Evolutionary conservation across 352 stramenopile genomes (phyloP).

Genomic region (Phytophthora citrophthora): DNA sequence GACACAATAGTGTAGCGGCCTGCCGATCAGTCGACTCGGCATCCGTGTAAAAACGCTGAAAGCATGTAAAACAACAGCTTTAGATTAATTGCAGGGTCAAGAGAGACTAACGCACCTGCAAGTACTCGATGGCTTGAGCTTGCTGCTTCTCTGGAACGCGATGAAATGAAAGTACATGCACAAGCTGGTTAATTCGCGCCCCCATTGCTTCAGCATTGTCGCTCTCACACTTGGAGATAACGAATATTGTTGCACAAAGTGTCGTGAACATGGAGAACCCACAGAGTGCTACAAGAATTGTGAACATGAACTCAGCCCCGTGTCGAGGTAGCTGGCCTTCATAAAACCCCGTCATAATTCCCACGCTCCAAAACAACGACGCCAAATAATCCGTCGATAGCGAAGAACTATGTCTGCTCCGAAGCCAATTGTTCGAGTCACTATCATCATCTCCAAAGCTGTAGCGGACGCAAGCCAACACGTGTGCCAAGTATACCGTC

Average conservation of each 20-base stretch:
- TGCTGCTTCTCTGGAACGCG: conserved; percentile 62
- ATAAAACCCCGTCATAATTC: conserved; percentile 56
- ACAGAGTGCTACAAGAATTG: conserved; percentile 36
- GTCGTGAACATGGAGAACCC: conserved; percentile 10
- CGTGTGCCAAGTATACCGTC: conserved; percentile 56
- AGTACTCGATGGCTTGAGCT: conserved; percentile 56
- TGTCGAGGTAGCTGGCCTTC: conserved; percentile 37
- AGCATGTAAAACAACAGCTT: no score
- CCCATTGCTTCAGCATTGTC: conserved; percentile 44
- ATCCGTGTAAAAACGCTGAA: conserved; percentile 61
- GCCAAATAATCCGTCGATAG: conserved; percentile 29
- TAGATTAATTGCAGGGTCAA: no score
- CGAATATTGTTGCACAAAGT: not conserved
- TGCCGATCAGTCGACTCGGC: conserved; percentile 71
- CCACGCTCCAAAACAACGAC: conserved; percentile 62
- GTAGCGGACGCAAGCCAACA: conserved; percentile 46
- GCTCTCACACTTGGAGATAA: conserved; percentile 43
- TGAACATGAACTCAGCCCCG: not conserved
- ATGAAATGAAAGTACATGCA: conserved; percentile 70
- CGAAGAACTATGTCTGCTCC: no score
- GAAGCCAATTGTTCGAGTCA: conserved; percentile 55
- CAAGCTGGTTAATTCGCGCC: conserved; percentile 69
- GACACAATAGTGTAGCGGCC: conserved; percentile 67
- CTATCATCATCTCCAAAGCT: conserved; percentile 52
- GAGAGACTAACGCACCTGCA: conserved; percentile 57